Percentiles rank a stretch among this genome's conserved stretches.
Conservation (phyloP, 805 yeast genomes). For the Wickerhamiella nectarea region DNA sequence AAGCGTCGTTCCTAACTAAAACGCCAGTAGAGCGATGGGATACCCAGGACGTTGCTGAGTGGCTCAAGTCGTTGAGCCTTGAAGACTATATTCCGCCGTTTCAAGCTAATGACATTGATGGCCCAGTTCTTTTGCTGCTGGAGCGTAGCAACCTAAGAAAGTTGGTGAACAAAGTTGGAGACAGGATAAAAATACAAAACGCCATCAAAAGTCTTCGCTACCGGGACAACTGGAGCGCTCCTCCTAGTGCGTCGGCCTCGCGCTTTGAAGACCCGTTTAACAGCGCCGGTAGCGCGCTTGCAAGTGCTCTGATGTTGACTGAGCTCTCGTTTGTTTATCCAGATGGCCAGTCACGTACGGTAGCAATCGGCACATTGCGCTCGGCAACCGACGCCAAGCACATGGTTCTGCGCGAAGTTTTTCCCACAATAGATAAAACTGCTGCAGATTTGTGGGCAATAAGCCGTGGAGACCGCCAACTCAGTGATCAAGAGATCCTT, state of each 20-base stretch:
- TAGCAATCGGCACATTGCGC: slow-evolving; percentile 4
- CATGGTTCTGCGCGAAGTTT: slow-evolving; percentile 8
- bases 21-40: slow-evolving; percentile 20
- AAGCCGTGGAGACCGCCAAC: slow-evolving; percentile 5
- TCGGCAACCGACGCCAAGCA: slow-evolving; percentile 14
- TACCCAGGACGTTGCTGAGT: slow-evolving; percentile 20
- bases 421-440: slow-evolving; percentile 13
- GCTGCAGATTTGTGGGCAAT: slow-evolving; percentile 10
- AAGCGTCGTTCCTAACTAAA: slow-evolving; percentile 14
- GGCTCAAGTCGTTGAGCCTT: slow-evolving; percentile 24
- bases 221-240: background rate
- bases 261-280: slow-evolving; percentile 1
- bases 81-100: slow-evolving; percentile 21
- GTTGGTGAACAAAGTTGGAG: slow-evolving; percentile 70
- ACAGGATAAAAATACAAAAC: slow-evolving; percentile 53
- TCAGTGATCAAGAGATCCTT: slow-evolving; percentile 15
- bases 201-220: slow-evolving; percentile 34
- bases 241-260: background rate
- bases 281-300: background rate
- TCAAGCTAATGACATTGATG: slow-evolving; percentile 39
- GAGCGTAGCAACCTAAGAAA: slow-evolving; percentile 56
- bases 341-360: slow-evolving; percentile 11
- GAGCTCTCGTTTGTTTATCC: slow-evolving; percentile 5
- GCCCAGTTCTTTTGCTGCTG: slow-evolving; percentile 43
- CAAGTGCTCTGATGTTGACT: background rate